phyloP scores from a whole-genome alignment of 2,329 filamentous ascomycete genomes.

The Diaporthe aspalathi region DNA sequence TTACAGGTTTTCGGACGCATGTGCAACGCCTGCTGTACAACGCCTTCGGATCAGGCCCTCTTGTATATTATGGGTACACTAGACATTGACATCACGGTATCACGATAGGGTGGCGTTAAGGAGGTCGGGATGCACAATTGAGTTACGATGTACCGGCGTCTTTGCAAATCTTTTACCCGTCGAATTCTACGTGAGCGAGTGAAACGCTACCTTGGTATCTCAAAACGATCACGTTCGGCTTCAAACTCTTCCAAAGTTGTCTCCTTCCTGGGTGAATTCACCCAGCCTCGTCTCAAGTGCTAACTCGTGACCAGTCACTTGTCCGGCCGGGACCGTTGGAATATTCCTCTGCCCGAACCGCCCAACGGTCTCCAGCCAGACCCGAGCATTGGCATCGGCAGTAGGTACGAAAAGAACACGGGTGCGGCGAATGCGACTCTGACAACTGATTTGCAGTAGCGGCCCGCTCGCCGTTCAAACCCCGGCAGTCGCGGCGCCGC shows the following conservation, averaged over 20 bases:
- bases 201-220: too few species aligned
- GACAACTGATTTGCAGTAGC: background rate
- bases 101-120: background rate
- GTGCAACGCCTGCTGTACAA: background rate
- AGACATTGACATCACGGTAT: conserved; percentile 10
- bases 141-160: too few species aligned
- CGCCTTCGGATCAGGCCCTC: background rate
- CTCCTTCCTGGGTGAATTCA: too few species aligned
- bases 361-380: too few species aligned
- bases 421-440: background rate
- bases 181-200: too few species aligned
- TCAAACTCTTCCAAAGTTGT: too few species aligned
- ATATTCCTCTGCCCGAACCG: background rate
- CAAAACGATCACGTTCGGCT: too few species aligned
- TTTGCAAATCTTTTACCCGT: background rate
- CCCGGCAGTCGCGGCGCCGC: background rate
- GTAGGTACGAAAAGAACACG: background rate
- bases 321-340: background rate
- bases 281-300: background rate
- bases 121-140: background rate
- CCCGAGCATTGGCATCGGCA: background rate
- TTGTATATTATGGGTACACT: background rate
- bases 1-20: background rate
- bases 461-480: background rate
- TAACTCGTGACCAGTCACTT: background rate